Evolutionary conservation across 2,329 filamentous ascomycete genomes (phyloP).

Genomic region (Verticillium isaacii): DNA sequence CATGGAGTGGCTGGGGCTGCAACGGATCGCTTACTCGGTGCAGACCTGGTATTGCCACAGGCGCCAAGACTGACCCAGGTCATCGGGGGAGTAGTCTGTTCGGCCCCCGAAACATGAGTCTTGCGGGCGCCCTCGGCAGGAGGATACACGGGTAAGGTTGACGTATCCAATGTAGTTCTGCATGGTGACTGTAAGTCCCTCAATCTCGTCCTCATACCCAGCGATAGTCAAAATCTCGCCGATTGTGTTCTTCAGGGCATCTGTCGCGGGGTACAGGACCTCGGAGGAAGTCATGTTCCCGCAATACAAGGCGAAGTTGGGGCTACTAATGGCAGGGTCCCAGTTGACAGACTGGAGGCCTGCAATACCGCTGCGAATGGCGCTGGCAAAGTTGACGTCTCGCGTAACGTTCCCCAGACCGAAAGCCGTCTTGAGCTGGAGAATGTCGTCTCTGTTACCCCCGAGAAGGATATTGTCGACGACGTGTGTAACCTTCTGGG

Average conservation of each 20-base stretch:
- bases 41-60: conserved; percentile 52
- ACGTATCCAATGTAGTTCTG: conserved; percentile 50
- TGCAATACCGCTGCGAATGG: conserved; percentile 34
- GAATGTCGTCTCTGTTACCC: conserved; percentile 29
- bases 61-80: conserved; percentile 20
- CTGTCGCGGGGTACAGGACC: conserved; percentile 36
- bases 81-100: conserved; percentile 4
- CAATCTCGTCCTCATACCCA: conserved; percentile 28
- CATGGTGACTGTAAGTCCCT: conserved; percentile 33
- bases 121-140: conserved; percentile 19
- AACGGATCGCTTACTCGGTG: conserved; percentile 36
- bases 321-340: conserved; percentile 41
- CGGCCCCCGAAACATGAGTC: conserved; percentile 28
- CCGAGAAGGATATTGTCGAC: conserved; percentile 47
- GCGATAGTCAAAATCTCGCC: conserved; percentile 33
- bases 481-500: conserved; percentile 50
- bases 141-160: conserved; percentile 19
- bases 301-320: conserved; percentile 43
- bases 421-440: conserved; percentile 37
- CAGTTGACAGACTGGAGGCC: conserved; percentile 47
- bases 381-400: conserved; percentile 44
- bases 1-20: neutral
- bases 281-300: conserved; percentile 35
- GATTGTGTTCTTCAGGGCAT: conserved; percentile 26
- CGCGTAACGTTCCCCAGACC: conserved; percentile 38